A percentile compares a stretch with the other conserved stretches of the same genome.
These are phyloP conservation scores for Setaria italica DNA, from an alignment of 202 grass and related monocot genomes.

Conservation along the genomic window DNA sequence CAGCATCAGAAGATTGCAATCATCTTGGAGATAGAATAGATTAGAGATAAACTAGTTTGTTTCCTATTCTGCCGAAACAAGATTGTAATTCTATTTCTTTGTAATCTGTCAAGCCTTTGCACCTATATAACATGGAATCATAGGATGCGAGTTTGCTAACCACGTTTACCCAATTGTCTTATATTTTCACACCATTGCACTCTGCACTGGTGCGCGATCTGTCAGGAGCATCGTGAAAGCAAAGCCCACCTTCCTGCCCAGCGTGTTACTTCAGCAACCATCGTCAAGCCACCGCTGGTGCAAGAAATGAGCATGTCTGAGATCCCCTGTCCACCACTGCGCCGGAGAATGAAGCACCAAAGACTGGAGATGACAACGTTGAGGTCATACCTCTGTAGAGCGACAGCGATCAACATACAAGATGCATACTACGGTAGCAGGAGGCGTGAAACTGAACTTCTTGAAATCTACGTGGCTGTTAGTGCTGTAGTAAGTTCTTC, in stretches of 20 bases:
- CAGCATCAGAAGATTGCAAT: no score
- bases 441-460: background rate
- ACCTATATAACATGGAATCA: no score
- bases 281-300: constrained; percentile 66
- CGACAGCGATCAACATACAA: background rate
- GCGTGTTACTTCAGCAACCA: constrained; percentile 47
- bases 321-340: background rate
- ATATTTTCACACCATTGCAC: constrained; percentile 45
- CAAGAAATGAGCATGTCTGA: constrained; percentile 67
- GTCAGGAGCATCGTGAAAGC: constrained; percentile 86
- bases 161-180: no score
- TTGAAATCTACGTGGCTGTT: no score
- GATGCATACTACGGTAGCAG: background rate
- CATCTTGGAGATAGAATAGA: no score
- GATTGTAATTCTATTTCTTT: no score
- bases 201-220: constrained; percentile 69
- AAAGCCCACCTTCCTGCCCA: constrained; percentile 59
- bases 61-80: no score
- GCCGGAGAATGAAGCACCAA: constrained; percentile 22
- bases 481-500: no score
- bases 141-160: no score
- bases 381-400: constrained; percentile 59
- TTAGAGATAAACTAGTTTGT: no score
- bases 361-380: constrained; percentile 42
- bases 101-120: no score